Evolutionary conservation across 352 stramenopile genomes (phyloP), one percentile per base, ranked within the genome.

Genomic region (Phytophthora constricta): DNA sequence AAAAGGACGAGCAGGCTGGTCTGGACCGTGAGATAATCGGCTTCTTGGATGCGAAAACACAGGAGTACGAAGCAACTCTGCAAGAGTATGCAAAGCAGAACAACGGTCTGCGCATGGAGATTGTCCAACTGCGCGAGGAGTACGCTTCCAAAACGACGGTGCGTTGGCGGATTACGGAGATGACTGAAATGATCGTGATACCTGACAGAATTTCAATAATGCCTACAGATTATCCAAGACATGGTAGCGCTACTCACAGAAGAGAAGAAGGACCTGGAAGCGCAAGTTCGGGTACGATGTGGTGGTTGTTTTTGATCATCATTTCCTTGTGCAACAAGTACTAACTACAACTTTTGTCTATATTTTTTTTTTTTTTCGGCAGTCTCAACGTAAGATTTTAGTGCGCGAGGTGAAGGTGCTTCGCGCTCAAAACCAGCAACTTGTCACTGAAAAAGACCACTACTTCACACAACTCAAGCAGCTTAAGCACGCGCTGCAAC

Each of bases 11-110:
- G 37, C 85, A 93, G 45, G 77, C 76, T 5, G 57, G 58, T 17
- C 64, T 93, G 54, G 87, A 95, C 39, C 87, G 84, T 20, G 87
- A 95, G 57, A 93, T 95, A 57, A 93, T 95, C 28, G 87, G 85
- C 0, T 95, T 93, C 27, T 54, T 95, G 14, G 87, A 95, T 60
- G 80, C 82, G 0, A 91, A 86, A 55, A 89, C 79, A 14, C 85
- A 93, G 49, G 85, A 95, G 31, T 90, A 90, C 45, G 87, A 95
- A 58, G 56, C 80, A 8, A 74, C 72, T 11, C 59, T 91, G 51
- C 76, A 86, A 46, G 77, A 82, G 20, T 83, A 76, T 39, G 72
- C 76, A 33, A 72, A 80, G 22, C 73, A 93, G 57, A 90, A 86
- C 55, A 76, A 84, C n/a, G 69, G 73, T 22, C 67, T 86, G 46